Conservation (phyloP, 2,329 filamentous ascomycete genomes). For the Fusarium compactum region DNA sequence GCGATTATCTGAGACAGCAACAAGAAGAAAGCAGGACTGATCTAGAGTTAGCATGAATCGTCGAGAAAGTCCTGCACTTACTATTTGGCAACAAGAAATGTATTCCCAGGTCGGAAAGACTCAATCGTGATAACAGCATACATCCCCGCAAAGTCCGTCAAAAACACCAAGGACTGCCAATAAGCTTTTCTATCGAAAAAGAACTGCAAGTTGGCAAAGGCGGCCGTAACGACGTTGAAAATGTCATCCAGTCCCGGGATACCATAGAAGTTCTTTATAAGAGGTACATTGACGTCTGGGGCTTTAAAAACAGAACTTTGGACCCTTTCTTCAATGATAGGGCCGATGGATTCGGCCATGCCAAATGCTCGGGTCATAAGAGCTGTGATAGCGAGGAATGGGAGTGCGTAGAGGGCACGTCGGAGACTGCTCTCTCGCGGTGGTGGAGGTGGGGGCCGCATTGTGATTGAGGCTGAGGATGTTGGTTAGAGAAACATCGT, state of each 20-base stretch:
- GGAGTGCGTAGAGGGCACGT: slow-evolving; percentile 37
- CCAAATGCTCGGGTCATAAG: slow-evolving; percentile 41
- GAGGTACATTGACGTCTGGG: slow-evolving; percentile 8
- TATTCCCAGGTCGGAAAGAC: slow-evolving; percentile 35
- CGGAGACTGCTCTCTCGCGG: slow-evolving; percentile 5
- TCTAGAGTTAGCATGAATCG: neutral
- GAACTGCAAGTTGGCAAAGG: slow-evolving; percentile 46
- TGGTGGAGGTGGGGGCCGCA: neutral
- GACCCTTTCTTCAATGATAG: slow-evolving; percentile 15
- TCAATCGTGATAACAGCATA: slow-evolving; percentile 47
- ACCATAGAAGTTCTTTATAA: slow-evolving; percentile 40
- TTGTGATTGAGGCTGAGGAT: neutral
- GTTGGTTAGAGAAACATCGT: neutral
- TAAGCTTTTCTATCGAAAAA: slow-evolving; percentile 37
- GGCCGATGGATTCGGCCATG: slow-evolving; percentile 38
- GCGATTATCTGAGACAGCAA: slow-evolving; percentile 42
- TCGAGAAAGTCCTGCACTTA: slow-evolving; percentile 6
- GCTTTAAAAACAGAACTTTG: slow-evolving; percentile 9
- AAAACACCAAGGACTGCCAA: slow-evolving; percentile 48
- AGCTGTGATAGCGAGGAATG: slow-evolving; percentile 35
- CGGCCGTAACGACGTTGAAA: slow-evolving; percentile 32
- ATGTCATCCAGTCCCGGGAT: slow-evolving; percentile 39
- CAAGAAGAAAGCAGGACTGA: slow-evolving; percentile 35
- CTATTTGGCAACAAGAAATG: slow-evolving; percentile 37
- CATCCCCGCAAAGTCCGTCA: slow-evolving; percentile 46